Conservation (phyloP, 306 rosid species). For the Boehmeria nivea region DNA sequence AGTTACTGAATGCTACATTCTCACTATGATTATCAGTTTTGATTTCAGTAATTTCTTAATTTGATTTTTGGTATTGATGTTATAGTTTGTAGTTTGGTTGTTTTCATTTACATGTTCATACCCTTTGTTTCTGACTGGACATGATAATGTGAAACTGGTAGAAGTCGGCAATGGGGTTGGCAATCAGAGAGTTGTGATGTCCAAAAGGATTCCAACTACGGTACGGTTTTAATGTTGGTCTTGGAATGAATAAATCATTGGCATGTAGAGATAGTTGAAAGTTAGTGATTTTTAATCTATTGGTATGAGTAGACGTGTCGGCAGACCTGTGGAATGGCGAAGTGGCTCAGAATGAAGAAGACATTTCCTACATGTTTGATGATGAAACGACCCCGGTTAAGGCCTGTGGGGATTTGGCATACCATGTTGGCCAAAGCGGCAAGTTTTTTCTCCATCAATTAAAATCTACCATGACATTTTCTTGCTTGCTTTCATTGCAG, state of each 20-base stretch:
- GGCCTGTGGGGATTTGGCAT: conserved; percentile 70
- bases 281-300: conserved; percentile 16
- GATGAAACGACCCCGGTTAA: conserved; percentile 87
- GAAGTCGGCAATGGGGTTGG: conserved; percentile 63
- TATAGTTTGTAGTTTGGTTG: background rate
- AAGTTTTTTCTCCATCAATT: background rate
- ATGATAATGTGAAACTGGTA: conserved; percentile 16
- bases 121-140: conserved; percentile 6
- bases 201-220: conserved; percentile 36
- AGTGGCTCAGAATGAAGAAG: conserved; percentile 54
- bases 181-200: conserved; percentile 32
- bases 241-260: background rate
- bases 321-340: conserved; percentile 48
- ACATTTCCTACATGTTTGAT: conserved; percentile 59
- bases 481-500: background rate
- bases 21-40: no score
- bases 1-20: no score
- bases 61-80: background rate
- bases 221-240: conserved; percentile 31
- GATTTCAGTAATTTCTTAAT: background rate
- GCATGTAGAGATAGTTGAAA: background rate
- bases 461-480: no score
- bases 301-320: conserved; percentile 43
- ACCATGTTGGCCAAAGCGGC: conserved; percentile 45
- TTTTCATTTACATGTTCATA: conserved; percentile 6